phyloP scores from a whole-genome alignment of 2,329 filamentous ascomycete genomes.

The Colletotrichum simmondsii region DNA sequence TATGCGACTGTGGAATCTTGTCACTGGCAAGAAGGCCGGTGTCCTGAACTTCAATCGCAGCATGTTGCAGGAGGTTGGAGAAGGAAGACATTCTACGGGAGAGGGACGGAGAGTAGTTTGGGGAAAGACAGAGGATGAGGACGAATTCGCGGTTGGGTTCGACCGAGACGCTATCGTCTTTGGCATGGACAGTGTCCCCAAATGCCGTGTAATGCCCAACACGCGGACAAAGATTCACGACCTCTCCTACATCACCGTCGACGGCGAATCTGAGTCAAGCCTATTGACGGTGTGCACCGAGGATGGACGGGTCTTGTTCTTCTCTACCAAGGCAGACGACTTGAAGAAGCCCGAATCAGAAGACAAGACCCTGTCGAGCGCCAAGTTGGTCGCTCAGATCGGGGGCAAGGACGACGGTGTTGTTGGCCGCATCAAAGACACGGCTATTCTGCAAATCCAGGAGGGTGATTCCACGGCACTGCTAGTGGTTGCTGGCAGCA shows the following conservation, averaged over 20 bases:
- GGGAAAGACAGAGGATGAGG: conserved; percentile 76
- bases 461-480: conserved; percentile 51
- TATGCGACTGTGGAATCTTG: conserved; percentile 96
- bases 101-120: conserved; percentile 87
- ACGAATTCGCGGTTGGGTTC: conserved; percentile 91
- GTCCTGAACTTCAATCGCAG: conserved; percentile 86
- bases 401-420: conserved; percentile 79
- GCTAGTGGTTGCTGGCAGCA: conserved; percentile 79
- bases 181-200: conserved; percentile 86
- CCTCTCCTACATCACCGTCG: conserved; percentile 74
- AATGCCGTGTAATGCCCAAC: conserved; percentile 76
- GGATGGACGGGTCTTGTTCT: conserved; percentile 88
- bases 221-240: conserved; percentile 85
- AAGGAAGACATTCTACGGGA: conserved; percentile 80
- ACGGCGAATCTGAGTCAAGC: conserved; percentile 58
- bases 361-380: conserved; percentile 59
- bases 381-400: conserved; percentile 78
- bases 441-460: conserved; percentile 69
- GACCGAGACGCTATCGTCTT: conserved; percentile 88
- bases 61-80: conserved; percentile 79
- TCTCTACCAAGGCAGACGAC: conserved; percentile 71
- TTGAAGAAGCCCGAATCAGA: conserved; percentile 46
- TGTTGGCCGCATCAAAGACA: conserved; percentile 86
- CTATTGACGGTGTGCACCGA: conserved; percentile 86
- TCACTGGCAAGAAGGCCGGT: conserved; percentile 95